Evolutionary conservation across 192 early-diverging fungal genomes (phyloP).

Genomic region (Fimicolochytrium jonesii): DNA sequence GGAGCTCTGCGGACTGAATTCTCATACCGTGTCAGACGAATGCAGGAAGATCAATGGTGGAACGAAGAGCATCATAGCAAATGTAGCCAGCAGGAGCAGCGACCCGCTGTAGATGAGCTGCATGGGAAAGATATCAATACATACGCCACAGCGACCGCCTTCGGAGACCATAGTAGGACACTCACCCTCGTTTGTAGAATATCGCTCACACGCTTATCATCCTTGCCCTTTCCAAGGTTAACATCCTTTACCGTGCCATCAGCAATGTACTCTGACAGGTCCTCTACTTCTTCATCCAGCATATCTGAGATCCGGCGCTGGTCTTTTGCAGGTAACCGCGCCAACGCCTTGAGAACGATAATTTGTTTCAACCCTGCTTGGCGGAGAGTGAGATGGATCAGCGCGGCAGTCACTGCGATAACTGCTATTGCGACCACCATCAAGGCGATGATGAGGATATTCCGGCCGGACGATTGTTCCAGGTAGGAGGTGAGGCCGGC

Average conservation of each 20-base stretch:
- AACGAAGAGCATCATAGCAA: background rate
- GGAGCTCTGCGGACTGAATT: background rate
- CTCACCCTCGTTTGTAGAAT: too few species aligned
- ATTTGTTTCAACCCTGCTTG: background rate
- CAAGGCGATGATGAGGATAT: background rate
- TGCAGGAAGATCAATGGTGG: background rate
- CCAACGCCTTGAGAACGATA: background rate
- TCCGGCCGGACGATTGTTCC: background rate
- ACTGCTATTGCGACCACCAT: background rate
- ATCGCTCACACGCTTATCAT: too few species aligned
- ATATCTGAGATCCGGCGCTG: background rate
- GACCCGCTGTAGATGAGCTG: background rate
- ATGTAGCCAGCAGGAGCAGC: background rate
- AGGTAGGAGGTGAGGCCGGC: background rate
- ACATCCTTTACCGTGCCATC: background rate
- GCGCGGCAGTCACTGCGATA: background rate
- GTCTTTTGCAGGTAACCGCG: too few species aligned
- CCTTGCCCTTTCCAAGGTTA: too few species aligned
- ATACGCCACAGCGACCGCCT: too few species aligned
- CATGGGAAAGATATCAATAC: background rate
- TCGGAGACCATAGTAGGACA: too few species aligned
- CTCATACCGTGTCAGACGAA: background rate
- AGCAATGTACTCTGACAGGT: background rate
- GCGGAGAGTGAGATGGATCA: background rate
- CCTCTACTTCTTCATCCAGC: conserved; percentile 10